Conservation (phyloP, 306 rosid species). For the Quercus bicolor region DNA sequence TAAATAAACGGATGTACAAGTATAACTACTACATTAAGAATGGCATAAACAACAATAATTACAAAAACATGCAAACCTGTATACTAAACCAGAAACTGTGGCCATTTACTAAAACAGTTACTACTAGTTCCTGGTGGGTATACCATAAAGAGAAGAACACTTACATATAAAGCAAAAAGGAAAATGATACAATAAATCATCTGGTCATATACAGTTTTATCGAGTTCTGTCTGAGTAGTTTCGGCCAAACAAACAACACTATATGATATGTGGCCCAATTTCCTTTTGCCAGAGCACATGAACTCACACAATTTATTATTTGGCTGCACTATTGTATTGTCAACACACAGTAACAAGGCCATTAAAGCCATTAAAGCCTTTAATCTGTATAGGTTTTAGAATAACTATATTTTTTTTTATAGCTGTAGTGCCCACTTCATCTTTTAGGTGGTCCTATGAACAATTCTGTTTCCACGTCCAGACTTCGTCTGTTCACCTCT, state of each 20-base stretch:
- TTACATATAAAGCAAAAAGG: too few relatives aligned
- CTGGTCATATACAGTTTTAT: too few relatives aligned
- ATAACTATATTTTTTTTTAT: neutral
- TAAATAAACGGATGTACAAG: too few relatives aligned
- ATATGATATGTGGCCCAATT: neutral
- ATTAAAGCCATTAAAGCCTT: neutral
- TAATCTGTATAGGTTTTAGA: neutral
- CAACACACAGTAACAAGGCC: neutral
- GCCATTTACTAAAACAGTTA: too few relatives aligned
- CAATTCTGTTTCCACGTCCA: conserved; percentile 74
- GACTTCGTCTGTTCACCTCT: neutral
- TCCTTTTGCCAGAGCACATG: neutral
- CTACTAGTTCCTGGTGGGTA: too few relatives aligned
- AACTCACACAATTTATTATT: neutral
- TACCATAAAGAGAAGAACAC: too few relatives aligned
- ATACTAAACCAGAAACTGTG: too few relatives aligned
- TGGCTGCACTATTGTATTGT: neutral
- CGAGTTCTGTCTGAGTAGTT: neutral
- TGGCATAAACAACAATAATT: too few relatives aligned
- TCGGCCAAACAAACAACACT: neutral
- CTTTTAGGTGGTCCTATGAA: conserved; percentile 67
- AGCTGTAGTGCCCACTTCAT: neutral
- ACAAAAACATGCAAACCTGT: too few relatives aligned
- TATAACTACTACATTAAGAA: too few relatives aligned
- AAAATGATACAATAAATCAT: too few relatives aligned